phyloP scores from a whole-genome alignment of 2,329 filamentous ascomycete species.

The Fusarium armeniacum region DNA sequence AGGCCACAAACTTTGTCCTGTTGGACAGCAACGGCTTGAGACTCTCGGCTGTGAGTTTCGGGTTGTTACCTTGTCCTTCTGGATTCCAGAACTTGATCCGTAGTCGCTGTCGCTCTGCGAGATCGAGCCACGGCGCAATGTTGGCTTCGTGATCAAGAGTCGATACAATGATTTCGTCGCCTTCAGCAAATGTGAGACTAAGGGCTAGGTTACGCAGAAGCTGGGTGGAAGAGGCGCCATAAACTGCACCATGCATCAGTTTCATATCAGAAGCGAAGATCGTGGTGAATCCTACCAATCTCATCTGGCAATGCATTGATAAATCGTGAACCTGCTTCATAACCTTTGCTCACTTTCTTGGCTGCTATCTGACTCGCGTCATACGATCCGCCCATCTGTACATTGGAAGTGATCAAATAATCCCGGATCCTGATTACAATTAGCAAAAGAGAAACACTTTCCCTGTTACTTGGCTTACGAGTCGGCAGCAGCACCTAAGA shows the following conservation, averaged over 20 bases:
- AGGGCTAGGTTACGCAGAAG: slow-evolving; percentile 78
- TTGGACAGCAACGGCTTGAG: slow-evolving; percentile 71
- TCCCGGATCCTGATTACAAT: slow-evolving; percentile 61
- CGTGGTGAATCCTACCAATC: slow-evolving; percentile 62
- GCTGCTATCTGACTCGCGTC: slow-evolving; percentile 71
- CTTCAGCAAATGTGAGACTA: slow-evolving; percentile 65
- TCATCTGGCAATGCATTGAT: slow-evolving; percentile 77
- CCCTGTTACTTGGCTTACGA: neutral
- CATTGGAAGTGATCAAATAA: slow-evolving; percentile 77
- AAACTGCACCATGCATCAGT: slow-evolving; percentile 39
- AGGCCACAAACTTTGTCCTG: slow-evolving; percentile 78
- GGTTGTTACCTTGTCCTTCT: slow-evolving; percentile 53
- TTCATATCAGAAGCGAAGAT: too few relatives aligned
- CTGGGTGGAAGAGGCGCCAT: slow-evolving; percentile 82
- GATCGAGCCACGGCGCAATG: slow-evolving; percentile 78
- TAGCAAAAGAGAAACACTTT: slow-evolving; percentile 59
- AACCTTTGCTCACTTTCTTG: slow-evolving; percentile 60
- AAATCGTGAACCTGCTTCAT: slow-evolving; percentile 75
- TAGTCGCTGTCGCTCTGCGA: slow-evolving; percentile 72
- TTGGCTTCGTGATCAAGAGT: slow-evolving; percentile 84
- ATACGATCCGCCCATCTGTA: slow-evolving; percentile 82
- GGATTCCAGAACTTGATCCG: slow-evolving; percentile 13
- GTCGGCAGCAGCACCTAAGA: slow-evolving; percentile 69
- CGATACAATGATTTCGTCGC: slow-evolving; percentile 78
- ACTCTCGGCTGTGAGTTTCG: slow-evolving; percentile 69